Evolutionary conservation across 2,329 filamentous ascomycete species (phyloP).

Genomic region (Sphaerulina vaccinii): DNA sequence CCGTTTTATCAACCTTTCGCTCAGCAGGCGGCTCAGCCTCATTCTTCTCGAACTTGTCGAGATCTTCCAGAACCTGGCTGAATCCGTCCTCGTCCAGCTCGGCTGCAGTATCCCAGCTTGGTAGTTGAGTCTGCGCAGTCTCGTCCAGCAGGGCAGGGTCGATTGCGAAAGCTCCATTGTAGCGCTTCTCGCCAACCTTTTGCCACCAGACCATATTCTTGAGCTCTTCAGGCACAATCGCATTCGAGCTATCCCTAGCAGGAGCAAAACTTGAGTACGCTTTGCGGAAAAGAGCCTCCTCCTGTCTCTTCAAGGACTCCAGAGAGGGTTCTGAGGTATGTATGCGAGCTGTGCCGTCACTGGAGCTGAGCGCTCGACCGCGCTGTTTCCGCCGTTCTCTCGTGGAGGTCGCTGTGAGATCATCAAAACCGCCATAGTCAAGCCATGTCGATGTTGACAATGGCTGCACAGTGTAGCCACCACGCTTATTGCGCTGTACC

Average conservation of each 20-base stretch:
- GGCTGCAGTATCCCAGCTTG: conserved; percentile 27
- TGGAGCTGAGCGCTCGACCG: conserved; percentile 67
- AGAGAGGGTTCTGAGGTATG: conserved; percentile 32
- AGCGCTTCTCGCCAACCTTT: conserved; percentile 63
- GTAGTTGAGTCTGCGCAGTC: conserved; percentile 29
- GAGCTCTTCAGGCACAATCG: conserved; percentile 66
- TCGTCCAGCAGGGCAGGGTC: conserved; percentile 44
- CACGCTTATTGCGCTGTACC: conserved; percentile 37
- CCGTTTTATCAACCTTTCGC: conserved; percentile 36
- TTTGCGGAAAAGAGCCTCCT: conserved; percentile 72
- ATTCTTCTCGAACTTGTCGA: conserved; percentile 31
- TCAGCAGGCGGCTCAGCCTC: conserved; percentile 26
- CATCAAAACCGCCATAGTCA: conserved; percentile 51
- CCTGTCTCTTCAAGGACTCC: conserved; percentile 53
- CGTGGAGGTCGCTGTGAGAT: conserved; percentile 54
- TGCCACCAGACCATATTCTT: conserved; percentile 76
- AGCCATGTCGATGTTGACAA: conserved; percentile 67
- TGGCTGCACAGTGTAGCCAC: conserved; percentile 65
- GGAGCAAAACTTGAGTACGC: conserved; percentile 81
- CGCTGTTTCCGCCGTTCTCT: conserved; percentile 66
- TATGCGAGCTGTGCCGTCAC: conserved; percentile 54
- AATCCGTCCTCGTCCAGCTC: conserved; percentile 39
- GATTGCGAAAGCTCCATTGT: conserved; percentile 62
- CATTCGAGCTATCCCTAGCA: conserved; percentile 68
- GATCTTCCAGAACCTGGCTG: conserved; percentile 29